phyloP scores from a whole-genome alignment of 2,329 filamentous ascomycete genomes.

The Xylariaceae sp. region DNA sequence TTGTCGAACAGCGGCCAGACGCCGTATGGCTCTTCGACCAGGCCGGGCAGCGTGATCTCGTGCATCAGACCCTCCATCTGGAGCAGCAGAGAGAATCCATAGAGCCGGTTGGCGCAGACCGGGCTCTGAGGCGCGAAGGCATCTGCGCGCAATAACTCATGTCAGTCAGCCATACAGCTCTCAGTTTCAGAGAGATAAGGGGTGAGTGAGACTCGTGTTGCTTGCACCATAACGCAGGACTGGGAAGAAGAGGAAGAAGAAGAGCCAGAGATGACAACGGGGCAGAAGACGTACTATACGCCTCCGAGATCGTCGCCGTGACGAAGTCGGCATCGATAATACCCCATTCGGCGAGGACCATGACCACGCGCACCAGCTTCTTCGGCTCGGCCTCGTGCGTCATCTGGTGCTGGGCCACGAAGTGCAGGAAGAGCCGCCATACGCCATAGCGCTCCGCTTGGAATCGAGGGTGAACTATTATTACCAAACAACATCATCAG shows the following conservation, averaged over 20 bases:
- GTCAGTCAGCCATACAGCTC: no score
- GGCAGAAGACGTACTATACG: slow-evolving; percentile 1
- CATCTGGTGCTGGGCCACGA: slow-evolving; percentile 1
- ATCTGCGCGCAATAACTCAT: neutral
- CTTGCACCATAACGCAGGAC: no score
- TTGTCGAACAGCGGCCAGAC: no score
- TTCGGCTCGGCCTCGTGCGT: neutral
- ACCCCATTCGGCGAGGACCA: neutral
- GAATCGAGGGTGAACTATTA: neutral
- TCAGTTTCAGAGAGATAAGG: no score
- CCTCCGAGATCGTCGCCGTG: neutral
- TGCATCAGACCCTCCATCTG: neutral
- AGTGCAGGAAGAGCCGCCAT: slow-evolving; percentile 1
- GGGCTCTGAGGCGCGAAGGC: neutral
- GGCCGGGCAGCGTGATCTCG: neutral
- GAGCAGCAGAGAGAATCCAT: neutral
- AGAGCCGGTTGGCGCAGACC: neutral
- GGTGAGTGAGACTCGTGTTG: no score
- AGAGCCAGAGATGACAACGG: no score
- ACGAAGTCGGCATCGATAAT: neutral
- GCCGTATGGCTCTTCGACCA: neutral
- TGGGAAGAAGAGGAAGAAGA: no score
- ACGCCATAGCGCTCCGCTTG: neutral
- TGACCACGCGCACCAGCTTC: neutral
- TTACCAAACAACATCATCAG: no score